phyloP scores from a whole-genome alignment of 306 rosid species.

The Ammopiptanthus mongolicus region DNA sequence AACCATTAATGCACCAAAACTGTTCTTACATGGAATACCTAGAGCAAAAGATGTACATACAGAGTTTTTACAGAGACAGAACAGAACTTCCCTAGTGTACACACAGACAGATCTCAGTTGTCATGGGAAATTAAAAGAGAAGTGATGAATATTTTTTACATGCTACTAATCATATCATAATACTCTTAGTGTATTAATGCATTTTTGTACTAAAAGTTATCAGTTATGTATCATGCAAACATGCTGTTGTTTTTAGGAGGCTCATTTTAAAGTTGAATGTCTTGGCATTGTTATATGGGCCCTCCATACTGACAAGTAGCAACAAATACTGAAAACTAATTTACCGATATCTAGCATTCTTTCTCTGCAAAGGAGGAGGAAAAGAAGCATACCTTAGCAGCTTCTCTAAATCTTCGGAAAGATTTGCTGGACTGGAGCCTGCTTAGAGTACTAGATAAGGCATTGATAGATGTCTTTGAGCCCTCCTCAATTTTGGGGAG shows the following conservation, averaged over 20 bases:
- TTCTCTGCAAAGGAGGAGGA: conserved; percentile 7
- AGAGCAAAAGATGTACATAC: not conserved
- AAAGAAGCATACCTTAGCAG: conserved; percentile 64
- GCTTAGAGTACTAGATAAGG: conserved; percentile 79
- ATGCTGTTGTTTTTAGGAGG: not conserved
- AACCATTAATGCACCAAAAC: not conserved
- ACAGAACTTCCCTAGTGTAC: not conserved
- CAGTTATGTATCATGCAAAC: not conserved
- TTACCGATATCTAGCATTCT: not conserved
- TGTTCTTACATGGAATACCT: not conserved
- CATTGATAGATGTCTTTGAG: conserved; percentile 63
- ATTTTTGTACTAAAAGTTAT: not conserved
- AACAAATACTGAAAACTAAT: not conserved
- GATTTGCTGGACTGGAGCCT: conserved; percentile 90
- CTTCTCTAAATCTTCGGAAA: conserved; percentile 86
- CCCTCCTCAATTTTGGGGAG: conserved; percentile 73
- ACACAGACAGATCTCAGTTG: not conserved
- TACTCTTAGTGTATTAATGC: not conserved
- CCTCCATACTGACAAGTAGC: not conserved
- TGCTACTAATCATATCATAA: conserved; percentile 4
- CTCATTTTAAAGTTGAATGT: not conserved
- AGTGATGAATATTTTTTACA: not conserved
- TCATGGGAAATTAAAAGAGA: not conserved
- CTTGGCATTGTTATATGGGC: not conserved
- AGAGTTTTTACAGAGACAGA: too few relatives aligned